Percentiles rank a stretch among this genome's conserved stretches.
Conservation (phyloP, 768 basidiomycete genomes). For the Boletus sp. region DNA sequence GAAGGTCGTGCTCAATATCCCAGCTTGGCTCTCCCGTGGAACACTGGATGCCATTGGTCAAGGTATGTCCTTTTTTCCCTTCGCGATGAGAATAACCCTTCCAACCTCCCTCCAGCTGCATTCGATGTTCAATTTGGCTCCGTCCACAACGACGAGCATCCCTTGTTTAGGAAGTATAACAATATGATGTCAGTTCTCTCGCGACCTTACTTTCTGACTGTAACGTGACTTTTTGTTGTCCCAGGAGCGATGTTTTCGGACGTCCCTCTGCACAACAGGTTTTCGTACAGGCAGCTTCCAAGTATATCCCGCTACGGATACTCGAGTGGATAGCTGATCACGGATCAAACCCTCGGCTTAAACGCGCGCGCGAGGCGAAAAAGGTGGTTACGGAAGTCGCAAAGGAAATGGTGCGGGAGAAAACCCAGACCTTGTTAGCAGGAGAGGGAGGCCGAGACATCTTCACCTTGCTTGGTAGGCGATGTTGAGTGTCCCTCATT, state of each 20-base stretch:
- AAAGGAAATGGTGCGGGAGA: conserved; percentile 18
- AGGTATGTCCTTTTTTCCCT: conserved; percentile 27
- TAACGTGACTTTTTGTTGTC: conserved; percentile 6
- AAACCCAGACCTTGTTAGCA: conserved; percentile 5
- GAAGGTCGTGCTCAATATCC: conserved; percentile 22
- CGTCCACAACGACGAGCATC: conserved; percentile 10
- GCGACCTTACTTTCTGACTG: conserved; percentile 1
- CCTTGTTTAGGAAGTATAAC: conserved; percentile 6
- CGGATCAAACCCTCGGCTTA: conserved; percentile 18
- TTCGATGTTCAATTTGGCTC: conserved; percentile 48
- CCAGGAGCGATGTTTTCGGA: conserved; percentile 16
- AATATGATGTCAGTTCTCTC: conserved; percentile 12
- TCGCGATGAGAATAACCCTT: background rate
- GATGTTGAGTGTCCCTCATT: background rate
- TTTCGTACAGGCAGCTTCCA: conserved; percentile 13
- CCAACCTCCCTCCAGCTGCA: conserved; percentile 31
- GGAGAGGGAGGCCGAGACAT: conserved; percentile 19
- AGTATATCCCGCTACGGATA: conserved; percentile 13
- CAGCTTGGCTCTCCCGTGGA: conserved; percentile 38
- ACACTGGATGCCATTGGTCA: conserved; percentile 51
- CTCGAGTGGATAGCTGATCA: conserved; percentile 36
- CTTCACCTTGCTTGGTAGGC: conserved; percentile 39
- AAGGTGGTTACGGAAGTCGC: conserved; percentile 6
- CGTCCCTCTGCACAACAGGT: conserved; percentile 15
- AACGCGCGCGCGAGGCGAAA: conserved; percentile 15